Base-by-base conservation (phyloP, 2,329 filamentous ascomycete species). In the Capronia americana region DNA sequence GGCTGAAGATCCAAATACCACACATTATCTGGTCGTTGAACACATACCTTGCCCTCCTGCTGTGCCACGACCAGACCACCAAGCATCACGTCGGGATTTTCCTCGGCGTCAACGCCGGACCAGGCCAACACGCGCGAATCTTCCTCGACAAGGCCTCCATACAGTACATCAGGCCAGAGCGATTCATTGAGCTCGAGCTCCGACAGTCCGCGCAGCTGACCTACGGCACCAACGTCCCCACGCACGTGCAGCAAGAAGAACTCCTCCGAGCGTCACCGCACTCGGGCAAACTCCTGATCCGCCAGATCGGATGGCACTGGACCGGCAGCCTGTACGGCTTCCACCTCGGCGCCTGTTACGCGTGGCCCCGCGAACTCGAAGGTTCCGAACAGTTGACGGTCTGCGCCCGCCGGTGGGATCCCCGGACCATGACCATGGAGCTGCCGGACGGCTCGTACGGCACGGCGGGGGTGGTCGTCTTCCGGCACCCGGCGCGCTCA, bases 11-110 rank as follows among this genome's bases (percentile, higher is more conserved):
- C 38, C 32, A 44, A 28, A 24, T 57, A 41, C 55, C 55, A 20
- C 55, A 41, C 23, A 57, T 57, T n/a, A 17, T 44, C 12, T 57
- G 55, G 55, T 57, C 55, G 38, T 38, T 57, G 55, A 24, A 44
- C 6, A 57, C 24, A 23, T 57, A 41, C n/a, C 55, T 57, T 44
- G 55, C 32, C 30, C 55, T 57, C 7, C 14, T 57, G 32, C 23
- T 24, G 8, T 57, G 55, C 23, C 55, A 26, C 23, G 32, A 57
- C 46, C 14, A 17, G 34, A 51, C 2, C 48, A 51, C 48, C 10
- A 51, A 51, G 48, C 23, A 57, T 14, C 53, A 56, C 6, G 30
- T 56, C 5, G 53, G 53, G 4, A 56, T 34, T 14, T 56, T 56
- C 28, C 17, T 56, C 28, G 26, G 30, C n/a, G 26, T 23, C 53